Base-by-base conservation (phyloP, 345 rosid genomes). In the Citrus mangshanensis region DNA sequence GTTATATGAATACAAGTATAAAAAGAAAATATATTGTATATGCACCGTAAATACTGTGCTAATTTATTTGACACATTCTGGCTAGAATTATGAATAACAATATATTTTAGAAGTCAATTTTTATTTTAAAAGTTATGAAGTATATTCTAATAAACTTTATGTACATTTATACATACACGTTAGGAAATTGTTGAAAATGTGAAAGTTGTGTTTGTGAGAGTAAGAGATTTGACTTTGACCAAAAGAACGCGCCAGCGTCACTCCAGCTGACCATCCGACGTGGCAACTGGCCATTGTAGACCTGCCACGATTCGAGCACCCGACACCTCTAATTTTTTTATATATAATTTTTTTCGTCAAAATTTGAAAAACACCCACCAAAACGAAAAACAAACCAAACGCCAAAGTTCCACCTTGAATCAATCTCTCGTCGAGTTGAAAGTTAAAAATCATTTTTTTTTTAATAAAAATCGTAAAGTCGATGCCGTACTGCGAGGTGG, bases 401-500 rank as follows among this genome's bases (percentile, higher is more conserved):
- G 7, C 58, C 58, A 54, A 54, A 54, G 19, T 46, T 46, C 18
- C 51, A 3, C 5, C 18, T 46, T 46, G 51, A 46, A 46, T 46
- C 51, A 13, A 46, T 46, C 51, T 12, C 5, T 13, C 51, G 5
- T 46, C 0, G 51, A 46, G 4, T 46, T 46, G 18, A 46, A 46
- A 13, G 1, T 46, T 46, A 12, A 46, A 46, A 46, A 13, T 46
- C 51, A 12, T 46, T 13, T 46, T 10, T 46, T n/a, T 3, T 42
- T 4, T 1, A 0, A 51, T 18, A 54, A 54, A 1, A 54, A 18
- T 51, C 1, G 19, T 14, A 18, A 54, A 85, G 37, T 78, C 85
- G 86, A 94, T 96, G 99, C 98, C 98, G 83, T 89, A 75, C 65
- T 93, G 93, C 75, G 92, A 88, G 81, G 87, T 85, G 14, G 68